Conservation (phyloP, 2,329 filamentous ascomycete species). For the Botrytis cinerea region DNA sequence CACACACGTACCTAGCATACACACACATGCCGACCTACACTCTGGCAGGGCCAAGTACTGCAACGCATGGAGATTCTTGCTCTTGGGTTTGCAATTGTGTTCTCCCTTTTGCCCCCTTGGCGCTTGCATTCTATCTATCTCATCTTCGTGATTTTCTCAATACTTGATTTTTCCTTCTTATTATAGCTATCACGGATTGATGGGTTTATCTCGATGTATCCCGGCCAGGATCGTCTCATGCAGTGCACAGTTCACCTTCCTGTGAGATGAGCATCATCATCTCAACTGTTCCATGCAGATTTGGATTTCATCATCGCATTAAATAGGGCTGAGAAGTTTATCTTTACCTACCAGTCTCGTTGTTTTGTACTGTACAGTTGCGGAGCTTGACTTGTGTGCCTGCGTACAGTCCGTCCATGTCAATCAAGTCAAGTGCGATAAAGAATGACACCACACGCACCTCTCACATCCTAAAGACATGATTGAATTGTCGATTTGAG, state of each 20-base stretch:
- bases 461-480: not conserved
- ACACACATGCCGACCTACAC: not conserved
- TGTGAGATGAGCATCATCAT: constrained; percentile 14
- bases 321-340: constrained; percentile 21
- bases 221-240: not conserved
- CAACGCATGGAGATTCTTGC: not conserved
- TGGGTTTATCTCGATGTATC: not conserved
- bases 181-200: not conserved
- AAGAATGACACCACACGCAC: not conserved
- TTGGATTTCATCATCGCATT: not conserved
- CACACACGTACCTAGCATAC: not conserved
- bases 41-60: not conserved
- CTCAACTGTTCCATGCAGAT: constrained; percentile 9
- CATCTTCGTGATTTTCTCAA: not conserved
- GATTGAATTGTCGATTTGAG: not conserved
- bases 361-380: not conserved
- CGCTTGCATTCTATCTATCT: not conserved
- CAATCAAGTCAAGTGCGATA: constrained; percentile 13
- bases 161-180: not conserved
- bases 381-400: not conserved
- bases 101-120: not conserved
- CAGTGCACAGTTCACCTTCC: constrained; percentile 20
- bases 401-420: not conserved
- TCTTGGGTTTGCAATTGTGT: not conserved
- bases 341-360: constrained; percentile 4